A percentile compares a stretch with the other conserved stretches of the same genome.
These are phyloP conservation scores for Backusella psychrophila DNA, from an alignment of 192 early-diverging fungal genomes.

Conservation along the genomic window DNA sequence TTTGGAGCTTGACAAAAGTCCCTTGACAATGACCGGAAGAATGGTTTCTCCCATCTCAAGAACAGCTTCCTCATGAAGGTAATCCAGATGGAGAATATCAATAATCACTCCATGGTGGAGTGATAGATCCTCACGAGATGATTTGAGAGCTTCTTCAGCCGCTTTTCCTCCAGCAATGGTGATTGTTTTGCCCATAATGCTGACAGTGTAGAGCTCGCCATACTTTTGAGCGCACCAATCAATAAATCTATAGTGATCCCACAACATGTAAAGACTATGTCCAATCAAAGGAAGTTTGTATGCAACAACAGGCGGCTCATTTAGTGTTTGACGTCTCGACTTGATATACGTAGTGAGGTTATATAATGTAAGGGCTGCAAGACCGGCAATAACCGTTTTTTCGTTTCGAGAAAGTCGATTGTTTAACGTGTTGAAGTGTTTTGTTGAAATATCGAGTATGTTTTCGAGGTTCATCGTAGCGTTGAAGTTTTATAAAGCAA, in stretches of 20 bases:
- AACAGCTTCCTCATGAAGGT: conserved; percentile 6
- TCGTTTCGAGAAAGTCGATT: neutral
- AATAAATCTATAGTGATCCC: conserved; percentile 11
- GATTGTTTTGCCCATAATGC: conserved; percentile 14
- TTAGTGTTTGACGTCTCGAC: neutral
- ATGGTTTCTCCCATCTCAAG: conserved; percentile 16
- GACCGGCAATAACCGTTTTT: neutral
- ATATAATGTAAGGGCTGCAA: neutral
- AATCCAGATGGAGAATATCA: conserved; percentile 18
- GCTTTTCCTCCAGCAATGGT: conserved; percentile 11
- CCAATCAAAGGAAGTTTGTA: conserved; percentile 16
- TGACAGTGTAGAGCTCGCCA: conserved; percentile 23
- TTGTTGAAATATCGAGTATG: neutral
- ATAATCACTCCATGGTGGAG: conserved; percentile 14
- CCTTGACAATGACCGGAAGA: conserved; percentile 12
- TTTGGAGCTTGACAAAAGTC: neutral
- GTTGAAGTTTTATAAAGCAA: neutral
- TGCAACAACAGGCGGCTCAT: conserved; percentile 15
- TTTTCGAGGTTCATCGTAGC: neutral
- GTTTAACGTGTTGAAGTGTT: neutral
- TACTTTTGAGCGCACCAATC: conserved; percentile 26
- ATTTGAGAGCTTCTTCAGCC: conserved; percentile 25
- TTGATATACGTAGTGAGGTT: conserved; percentile 13
- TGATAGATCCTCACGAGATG: conserved; percentile 2
- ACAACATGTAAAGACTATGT: conserved; percentile 20